These are phyloP conservation scores for Hordeum marinum DNA, from an alignment of 176 grass and related monocot species.

Conservation along the genomic window DNA sequence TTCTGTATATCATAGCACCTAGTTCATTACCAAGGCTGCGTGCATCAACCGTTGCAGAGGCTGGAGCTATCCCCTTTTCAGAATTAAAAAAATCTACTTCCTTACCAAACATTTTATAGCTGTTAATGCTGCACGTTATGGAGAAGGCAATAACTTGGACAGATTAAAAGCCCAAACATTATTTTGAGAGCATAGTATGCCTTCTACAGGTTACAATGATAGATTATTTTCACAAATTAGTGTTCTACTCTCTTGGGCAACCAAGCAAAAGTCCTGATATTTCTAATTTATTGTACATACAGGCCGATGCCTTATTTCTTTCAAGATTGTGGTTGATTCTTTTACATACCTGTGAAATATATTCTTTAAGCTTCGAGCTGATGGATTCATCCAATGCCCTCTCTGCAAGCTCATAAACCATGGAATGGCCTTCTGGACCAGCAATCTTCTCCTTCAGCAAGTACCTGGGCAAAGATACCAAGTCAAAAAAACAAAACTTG, in stretches of 20 bases:
- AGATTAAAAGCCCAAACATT: neutral
- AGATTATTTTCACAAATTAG: neutral
- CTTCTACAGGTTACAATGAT: neutral
- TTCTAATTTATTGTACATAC: neutral
- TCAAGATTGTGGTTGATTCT: neutral
- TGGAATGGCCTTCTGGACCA: slow-evolving; percentile 65
- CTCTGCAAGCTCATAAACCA: slow-evolving; percentile 88
- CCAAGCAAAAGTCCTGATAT: neutral
- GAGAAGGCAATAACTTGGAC: neutral
- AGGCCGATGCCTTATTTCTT: neutral
- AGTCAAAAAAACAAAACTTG: neutral
- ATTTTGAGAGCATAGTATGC: neutral
- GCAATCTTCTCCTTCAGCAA: slow-evolving; percentile 82
- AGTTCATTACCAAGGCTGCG: neutral
- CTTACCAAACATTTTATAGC: neutral
- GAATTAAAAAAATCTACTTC: neutral
- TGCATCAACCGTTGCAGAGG: neutral
- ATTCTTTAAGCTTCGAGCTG: slow-evolving; percentile 54
- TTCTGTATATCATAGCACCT: neutral
- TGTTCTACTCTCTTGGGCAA: neutral
- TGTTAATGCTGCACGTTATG: neutral
- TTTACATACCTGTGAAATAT: slow-evolving; percentile 65
- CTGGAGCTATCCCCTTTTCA: neutral
- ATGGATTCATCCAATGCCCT: slow-evolving; percentile 78
- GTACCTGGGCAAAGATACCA: slow-evolving; percentile 48